phyloP scores from a whole-genome alignment of 306 rosid species.

The Citrullus amarus region DNA sequence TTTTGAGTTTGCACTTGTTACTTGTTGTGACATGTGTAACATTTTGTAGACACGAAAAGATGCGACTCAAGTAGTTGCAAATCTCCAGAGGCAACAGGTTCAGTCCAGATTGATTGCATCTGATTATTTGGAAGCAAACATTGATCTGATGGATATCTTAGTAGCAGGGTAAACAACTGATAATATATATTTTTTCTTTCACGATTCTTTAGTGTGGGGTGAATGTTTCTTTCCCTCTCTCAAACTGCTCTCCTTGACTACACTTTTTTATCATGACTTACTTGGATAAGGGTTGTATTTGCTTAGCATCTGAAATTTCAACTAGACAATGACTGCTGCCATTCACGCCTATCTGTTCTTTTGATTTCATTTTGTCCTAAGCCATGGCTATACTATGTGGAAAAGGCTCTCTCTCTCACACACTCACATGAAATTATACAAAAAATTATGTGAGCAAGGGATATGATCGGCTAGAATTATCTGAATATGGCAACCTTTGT shows the following conservation, averaged over 20 bases:
- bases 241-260: not conserved
- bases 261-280: not conserved
- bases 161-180: slow-evolving; percentile 54
- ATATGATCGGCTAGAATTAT: not conserved
- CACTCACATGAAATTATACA: not conserved
- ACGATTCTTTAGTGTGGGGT: not conserved
- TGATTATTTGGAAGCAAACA: slow-evolving; percentile 78
- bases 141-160: slow-evolving; percentile 76
- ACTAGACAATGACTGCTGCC: not conserved
- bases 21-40: slow-evolving; percentile 1
- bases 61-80: slow-evolving; percentile 96
- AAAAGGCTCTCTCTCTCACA: not conserved
- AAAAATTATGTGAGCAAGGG: not conserved
- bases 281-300: not conserved
- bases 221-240: not conserved
- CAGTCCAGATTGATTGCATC: slow-evolving; percentile 89
- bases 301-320: not conserved
- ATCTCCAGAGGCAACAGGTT: slow-evolving; percentile 93
- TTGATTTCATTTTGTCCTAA: not conserved
- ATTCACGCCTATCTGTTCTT: not conserved
- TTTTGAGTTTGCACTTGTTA: not conserved
- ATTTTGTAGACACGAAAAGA: slow-evolving; percentile 77
- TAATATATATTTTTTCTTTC: not conserved
- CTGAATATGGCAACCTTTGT: not conserved
- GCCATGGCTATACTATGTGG: not conserved